Evolutionary conservation across 176 grass and related monocot species (phyloP), one percentile per base, ranked within the genome.

Genomic region (Oryza australiensis): DNA sequence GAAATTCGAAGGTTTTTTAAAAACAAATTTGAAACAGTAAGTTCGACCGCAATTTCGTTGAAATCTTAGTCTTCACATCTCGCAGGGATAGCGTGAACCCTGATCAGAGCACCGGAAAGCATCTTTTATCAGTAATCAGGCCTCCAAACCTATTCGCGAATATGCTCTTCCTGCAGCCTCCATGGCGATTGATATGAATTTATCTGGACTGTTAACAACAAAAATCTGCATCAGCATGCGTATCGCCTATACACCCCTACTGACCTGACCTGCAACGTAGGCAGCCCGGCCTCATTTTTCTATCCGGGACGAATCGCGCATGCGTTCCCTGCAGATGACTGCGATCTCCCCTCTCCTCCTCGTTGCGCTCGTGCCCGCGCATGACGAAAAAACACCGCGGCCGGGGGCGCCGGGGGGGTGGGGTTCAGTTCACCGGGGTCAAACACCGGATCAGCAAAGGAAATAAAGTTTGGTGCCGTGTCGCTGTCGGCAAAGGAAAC

Each of bases 401-500:
- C 18, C 0, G 10, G 53, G 15, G 38, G 34, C 34, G 34, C 34
- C 42, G 41, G 64, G 30, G 13, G 29, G 0, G 18, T 24, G 63
- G 27, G 35, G 28, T 55, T 27, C 67, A 51, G 5, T n/a, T 59
- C 20, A 23, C 53, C 20, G 34, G 42, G 70, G 76, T 80, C 87
- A 84, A 84, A 84, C 75, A 80, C 70, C 23, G 67, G 66, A 84
- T 68, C 57, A 64, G 22, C 23, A 73, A 42, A 40, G 75, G 43
- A 67, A 88, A 76, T 68, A 10, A 34, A 40, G 70, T 84, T 84
- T n/a, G 81, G 87, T 80, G 62, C 26, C 63, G 32, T 29, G 76
- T 88, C 81, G 48, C 87, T 49, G n/a, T 88, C 81, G 16, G 26
- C 16, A 29, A 37, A 34, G 68, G 68, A 82, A 57, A 76, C 37